phyloP scores from a whole-genome alignment of 2,329 filamentous ascomycete genomes.

The Neofusicoccum ribis region DNA sequence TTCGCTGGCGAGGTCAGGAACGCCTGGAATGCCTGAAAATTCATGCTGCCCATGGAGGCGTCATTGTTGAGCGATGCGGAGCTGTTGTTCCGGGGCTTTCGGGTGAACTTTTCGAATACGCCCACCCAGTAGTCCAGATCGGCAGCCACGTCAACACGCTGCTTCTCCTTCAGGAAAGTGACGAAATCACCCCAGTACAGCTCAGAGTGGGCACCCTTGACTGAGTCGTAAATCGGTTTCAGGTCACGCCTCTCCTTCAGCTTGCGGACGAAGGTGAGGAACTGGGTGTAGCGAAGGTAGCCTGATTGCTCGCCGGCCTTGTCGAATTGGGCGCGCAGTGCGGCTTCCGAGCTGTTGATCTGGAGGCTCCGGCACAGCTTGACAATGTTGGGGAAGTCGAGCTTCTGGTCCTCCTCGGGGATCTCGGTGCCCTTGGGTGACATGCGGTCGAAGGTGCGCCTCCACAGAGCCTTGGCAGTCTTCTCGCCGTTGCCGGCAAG shows the following conservation, averaged over 20 bases:
- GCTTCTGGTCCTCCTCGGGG: constrained; percentile 62
- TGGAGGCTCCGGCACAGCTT: constrained; percentile 85
- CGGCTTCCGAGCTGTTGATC: constrained; percentile 80
- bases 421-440: constrained; percentile 53
- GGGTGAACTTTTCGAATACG: constrained; percentile 69
- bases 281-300: constrained; percentile 74
- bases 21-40: constrained; percentile 72
- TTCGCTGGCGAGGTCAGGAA: constrained; percentile 55
- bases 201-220: constrained; percentile 58
- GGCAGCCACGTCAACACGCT: constrained; percentile 72
- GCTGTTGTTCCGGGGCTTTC: constrained; percentile 21
- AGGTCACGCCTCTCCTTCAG: constrained; percentile 86
- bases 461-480: constrained; percentile 83
- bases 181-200: constrained; percentile 75
- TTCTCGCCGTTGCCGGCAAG: constrained; percentile 75
- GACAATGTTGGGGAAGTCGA: constrained; percentile 77
- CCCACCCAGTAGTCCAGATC: constrained; percentile 68
- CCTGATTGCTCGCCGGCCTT: constrained; percentile 67
- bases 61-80: constrained; percentile 21
- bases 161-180: constrained; percentile 69
- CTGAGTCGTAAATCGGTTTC: constrained; percentile 66
- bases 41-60: constrained; percentile 62
- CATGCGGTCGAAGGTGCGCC: constrained; percentile 74
- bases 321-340: constrained; percentile 72
- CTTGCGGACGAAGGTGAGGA: constrained; percentile 77